Base-by-base conservation (phyloP, 139 green algal genomes). In the Nannochloris sp. region DNA sequence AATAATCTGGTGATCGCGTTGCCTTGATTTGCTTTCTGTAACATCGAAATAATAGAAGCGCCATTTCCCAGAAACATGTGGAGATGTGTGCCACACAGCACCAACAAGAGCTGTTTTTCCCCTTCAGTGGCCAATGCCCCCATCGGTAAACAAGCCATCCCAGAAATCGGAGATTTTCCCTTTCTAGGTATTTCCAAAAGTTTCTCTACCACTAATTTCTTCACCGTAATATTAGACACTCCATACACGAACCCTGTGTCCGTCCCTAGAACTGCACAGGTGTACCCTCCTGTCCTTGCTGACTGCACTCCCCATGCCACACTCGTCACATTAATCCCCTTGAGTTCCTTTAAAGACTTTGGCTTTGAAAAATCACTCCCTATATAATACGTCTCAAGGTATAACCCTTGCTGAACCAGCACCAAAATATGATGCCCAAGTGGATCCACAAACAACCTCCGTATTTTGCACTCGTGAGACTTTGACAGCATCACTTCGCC, bases 321-420 rank as follows among this genome's bases (percentile, higher is more conserved):
- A 5, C 71, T 70, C 2, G 76, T 83, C 5, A 87, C n/a, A 0
- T 3, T 31, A 6, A 82, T 23, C 1, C 79, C 83, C 50, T 74
- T 81, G 45, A 91, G 61, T 69, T 85, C 87, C 37, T 44, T 40
- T 20, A 93, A 49, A 2, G 62, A 30, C 3, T 63, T 61, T 0
- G 69, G 26, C 28, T 73, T 75, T 49, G 79, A 74, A 75, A 80
- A 87, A 3, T 12, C 48, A 3, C 64, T 46, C 46, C 86, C 76
- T n/a, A 87, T 25, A 57, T 89, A 85, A 9, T 73, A 67, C 3
- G 67, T 68, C 56, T 91, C 82, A n/a, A 68, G 50, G 44, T 31
- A 37, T 6, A 44, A 44, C 14, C 31, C 60, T 16, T 59, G 71
- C 26, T 77, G 68, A 28, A 84, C 17, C 17, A 49, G 61, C 12